Evolutionary conservation across 495 filamentous ascomycete species (phyloP), one percentile per base, ranked within the genome.

Genomic region (Rostrohypoxylon terebratum): DNA sequence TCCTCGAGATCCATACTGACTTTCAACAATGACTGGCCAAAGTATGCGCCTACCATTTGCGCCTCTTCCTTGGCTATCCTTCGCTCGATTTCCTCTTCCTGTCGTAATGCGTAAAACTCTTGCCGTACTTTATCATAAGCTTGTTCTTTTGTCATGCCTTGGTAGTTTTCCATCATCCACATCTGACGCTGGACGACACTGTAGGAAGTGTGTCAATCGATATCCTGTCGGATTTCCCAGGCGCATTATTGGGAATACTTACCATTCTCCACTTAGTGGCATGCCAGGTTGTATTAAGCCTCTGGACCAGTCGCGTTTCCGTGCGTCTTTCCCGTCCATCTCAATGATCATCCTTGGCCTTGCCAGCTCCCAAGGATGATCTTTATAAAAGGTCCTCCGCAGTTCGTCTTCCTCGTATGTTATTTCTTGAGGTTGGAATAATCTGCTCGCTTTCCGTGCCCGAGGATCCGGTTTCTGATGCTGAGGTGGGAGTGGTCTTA

Each of bases 301-400:
- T 74, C 82, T 89, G 69, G 90, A 91, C 92, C 96, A 99, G 80
- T 98, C 87, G 63, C 88, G 89, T 53, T 81, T 83, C 71, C 88
- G 84, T 40, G 83, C 86, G 78, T 99, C 96, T 77, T 89, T 91
- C 25, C 96, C 96, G 76, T 94, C 90, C 75, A 89, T 86, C 81
- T 99, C 96, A 11, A 97, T 82, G 25, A 99, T 80, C 68, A 97
- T 85, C 71, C 90, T 86, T 58, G 96, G 96, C 70, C 96, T 87
- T 31, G 96, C 96, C 75, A 99, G 84, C 79, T 99, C 96, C 96
- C 96, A 99, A 4, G 96, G 96, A 81, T 99, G 96, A 79, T 99
- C 94, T 67, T 84, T 85, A 83, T 91, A 98, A 83, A 98, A 99
- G 28, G 91, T 83, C 63, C 76, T 83, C 55, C 96, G 90, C 72